Evolutionary conservation across 164 flowering plant genomes (phyloP).

Genomic region (Aristolochia fimbriata): DNA sequence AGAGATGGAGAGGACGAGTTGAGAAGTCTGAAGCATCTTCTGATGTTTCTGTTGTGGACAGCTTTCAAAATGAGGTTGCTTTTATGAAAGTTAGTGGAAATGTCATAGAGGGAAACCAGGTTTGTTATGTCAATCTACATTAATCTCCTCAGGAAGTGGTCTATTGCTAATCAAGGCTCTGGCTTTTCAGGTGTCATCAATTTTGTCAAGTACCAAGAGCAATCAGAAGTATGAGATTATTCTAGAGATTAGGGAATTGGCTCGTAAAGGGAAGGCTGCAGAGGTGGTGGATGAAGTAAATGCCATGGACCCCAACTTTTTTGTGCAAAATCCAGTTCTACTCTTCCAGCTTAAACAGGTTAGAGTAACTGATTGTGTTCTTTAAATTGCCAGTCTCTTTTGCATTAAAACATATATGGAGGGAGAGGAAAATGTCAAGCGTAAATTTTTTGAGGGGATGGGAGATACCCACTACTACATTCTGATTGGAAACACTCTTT

Average conservation of each 20-base stretch:
- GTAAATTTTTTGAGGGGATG: no score
- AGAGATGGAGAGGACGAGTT: conserved; percentile 88
- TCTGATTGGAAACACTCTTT: no score
- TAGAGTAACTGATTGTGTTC: neutral
- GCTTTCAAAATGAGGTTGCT: conserved; percentile 22
- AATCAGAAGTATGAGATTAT: conserved; percentile 54
- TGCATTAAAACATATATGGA: no score
- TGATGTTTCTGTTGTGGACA: conserved; percentile 19
- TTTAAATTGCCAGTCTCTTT: no score
- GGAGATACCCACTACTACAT: no score
- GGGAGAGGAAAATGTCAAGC: no score
- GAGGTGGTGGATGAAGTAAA: conserved; percentile 89
- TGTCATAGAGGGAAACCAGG: conserved; percentile 27
- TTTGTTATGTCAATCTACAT: conserved; percentile 3
- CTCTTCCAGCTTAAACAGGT: conserved; percentile 94
- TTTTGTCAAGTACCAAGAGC: no score
- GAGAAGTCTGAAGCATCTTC: conserved; percentile 27
- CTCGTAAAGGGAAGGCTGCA: conserved; percentile 73
- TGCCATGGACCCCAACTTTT: conserved; percentile 60
- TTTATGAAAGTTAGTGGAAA: conserved; percentile 3
- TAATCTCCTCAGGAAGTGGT: no score
- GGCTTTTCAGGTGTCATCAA: no score
- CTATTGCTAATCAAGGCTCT: no score
- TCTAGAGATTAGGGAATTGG: conserved; percentile 68
- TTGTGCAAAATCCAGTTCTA: conserved; percentile 56